Evolutionary conservation across 345 rosid species (phyloP).

Genomic region (Lepidium didymum): DNA sequence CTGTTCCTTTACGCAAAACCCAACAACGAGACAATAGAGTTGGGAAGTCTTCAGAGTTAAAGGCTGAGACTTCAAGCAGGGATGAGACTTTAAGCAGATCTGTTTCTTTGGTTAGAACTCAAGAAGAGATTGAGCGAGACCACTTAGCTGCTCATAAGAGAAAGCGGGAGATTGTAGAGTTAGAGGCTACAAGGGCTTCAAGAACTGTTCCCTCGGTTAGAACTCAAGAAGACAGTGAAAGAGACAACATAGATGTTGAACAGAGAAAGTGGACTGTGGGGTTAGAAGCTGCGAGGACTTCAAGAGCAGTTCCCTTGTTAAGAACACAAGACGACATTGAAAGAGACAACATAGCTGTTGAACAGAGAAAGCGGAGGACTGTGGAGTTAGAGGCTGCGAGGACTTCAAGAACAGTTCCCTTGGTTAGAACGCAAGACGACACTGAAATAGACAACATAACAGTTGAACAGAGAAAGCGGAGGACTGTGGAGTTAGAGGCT

Average conservation of each 20-base stretch:
- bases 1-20: not conserved
- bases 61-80: not conserved
- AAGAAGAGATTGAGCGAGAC: too few species aligned
- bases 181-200: not conserved
- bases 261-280: not conserved
- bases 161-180: not conserved
- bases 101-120: not conserved
- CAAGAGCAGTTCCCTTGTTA: not conserved
- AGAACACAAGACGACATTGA: not conserved
- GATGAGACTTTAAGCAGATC: not conserved
- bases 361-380: conserved; percentile 1
- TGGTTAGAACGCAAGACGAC: too few species aligned
- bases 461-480: not conserved
- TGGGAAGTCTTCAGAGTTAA: not conserved
- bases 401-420: not conserved
- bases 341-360: conserved; percentile 14
- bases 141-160: not conserved
- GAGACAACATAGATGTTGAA: conserved; percentile 16
- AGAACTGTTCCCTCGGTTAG: too few species aligned
- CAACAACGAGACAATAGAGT: not conserved
- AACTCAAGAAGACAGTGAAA: not conserved
- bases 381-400: not conserved
- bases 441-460: too few species aligned
- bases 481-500: not conserved
- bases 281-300: not conserved